Conservation (phyloP, 2,329 filamentous ascomycete genomes). For the Daldinia eschscholtzii region DNA sequence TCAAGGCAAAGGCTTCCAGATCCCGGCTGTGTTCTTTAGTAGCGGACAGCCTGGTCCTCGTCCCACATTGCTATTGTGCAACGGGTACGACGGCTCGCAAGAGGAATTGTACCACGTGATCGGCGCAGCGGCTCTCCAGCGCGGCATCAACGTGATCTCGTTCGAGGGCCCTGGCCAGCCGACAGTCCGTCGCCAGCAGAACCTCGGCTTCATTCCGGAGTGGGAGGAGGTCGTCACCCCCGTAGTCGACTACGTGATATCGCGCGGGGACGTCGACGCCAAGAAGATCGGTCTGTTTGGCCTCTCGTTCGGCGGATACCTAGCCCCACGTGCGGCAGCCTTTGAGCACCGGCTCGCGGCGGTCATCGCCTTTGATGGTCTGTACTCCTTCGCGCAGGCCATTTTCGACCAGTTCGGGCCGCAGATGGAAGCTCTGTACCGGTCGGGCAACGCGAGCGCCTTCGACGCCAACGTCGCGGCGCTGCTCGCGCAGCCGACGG, state of each 20-base stretch:
- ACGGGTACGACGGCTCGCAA: slow-evolving; percentile 54
- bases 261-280: slow-evolving; percentile 32
- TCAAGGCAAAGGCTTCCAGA: slow-evolving; percentile 45
- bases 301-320: slow-evolving; percentile 39
- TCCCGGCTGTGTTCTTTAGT: slow-evolving; percentile 44
- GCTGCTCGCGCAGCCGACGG: not conserved
- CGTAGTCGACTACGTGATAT: slow-evolving; percentile 38
- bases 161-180: slow-evolving; percentile 39
- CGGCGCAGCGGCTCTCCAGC: slow-evolving; percentile 47
- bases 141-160: slow-evolving; percentile 51
- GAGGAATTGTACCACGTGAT: slow-evolving; percentile 55
- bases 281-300: slow-evolving; percentile 37
- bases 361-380: slow-evolving; percentile 37
- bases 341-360: slow-evolving; percentile 47
- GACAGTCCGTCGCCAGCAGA: slow-evolving; percentile 39
- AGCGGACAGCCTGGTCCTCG: slow-evolving; percentile 32
- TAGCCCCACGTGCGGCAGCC: slow-evolving; percentile 47
- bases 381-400: slow-evolving; percentile 36
- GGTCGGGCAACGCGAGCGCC: slow-evolving; percentile 33
- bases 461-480: slow-evolving; percentile 35
- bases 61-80: slow-evolving; percentile 54
- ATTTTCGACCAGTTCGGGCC: slow-evolving; percentile 35
- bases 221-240: slow-evolving; percentile 43
- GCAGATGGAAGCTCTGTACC: slow-evolving; percentile 35
- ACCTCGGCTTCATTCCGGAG: slow-evolving; percentile 42